Base-by-base conservation (phyloP, 1,139 yeast species). In the Hansenula lynferdii region DNA sequence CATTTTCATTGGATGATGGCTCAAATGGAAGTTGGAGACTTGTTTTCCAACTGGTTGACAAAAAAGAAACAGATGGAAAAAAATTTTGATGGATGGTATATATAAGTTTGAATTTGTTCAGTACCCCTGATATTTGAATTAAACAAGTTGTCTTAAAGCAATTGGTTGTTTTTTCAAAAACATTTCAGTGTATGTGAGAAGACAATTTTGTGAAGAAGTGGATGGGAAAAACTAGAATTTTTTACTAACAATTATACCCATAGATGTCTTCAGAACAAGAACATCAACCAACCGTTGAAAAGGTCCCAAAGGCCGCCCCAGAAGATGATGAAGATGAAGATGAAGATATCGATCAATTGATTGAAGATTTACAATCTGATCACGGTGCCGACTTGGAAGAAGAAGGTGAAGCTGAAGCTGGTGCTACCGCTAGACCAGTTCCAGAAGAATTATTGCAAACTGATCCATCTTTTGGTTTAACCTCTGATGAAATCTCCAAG, bases 381-480 rank as follows among this genome's bases (percentile, higher is more conserved):
- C 77, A 74, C 48, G 85, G 75, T 49, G 84, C 72, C 5, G 84
- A 72, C n/a, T n/a, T 69, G 26, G 75, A 67, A 30, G 67, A 56
- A 22, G 64, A 56, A 25, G 62, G 54, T 6, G 67, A 49, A 17
- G 59, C 51, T 39, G 62, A 56, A 44, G 70, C 67, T 38, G 69
- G 65, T 44, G 70, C 67, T 51, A 58, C 65, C 41, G 69, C 70
- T 40, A 59, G 70, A 54, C 86, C 86, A 45, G 92, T 89, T 41
- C 96, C 97, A 41, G 97, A 89, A 58, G 95, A 85, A 60, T 70
- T 85, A 53, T 75, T 89, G 58, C 85, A 86, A 65, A 90, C 97
- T 45, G 92, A 85, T 70, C 90, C 92, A 38, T 61, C 82, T 40
- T 62, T 65, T 55, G 97, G 97, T 77, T 77, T 90, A 58, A 66